Percentiles rank a stretch among this genome's conserved stretches.
Evolutionary conservation across 2,329 filamentous ascomycete genomes (phyloP).

Genomic region (Penicillium thymicola): DNA sequence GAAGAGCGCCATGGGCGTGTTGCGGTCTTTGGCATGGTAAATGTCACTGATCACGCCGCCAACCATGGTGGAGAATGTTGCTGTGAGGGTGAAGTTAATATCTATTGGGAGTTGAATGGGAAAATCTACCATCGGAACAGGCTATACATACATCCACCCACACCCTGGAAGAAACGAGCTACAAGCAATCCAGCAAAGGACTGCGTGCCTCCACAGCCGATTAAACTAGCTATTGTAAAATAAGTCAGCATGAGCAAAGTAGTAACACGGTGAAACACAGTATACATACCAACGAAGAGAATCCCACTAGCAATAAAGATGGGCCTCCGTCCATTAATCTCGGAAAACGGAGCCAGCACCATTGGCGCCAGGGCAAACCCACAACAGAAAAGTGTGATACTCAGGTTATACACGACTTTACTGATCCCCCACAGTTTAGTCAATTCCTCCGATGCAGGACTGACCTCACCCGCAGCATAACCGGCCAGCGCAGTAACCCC

Average conservation of each 20-base stretch:
- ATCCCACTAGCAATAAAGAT: constrained; percentile 74
- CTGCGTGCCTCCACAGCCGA: constrained; percentile 68
- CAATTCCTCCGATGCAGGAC: constrained; percentile 65
- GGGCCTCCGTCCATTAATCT: constrained; percentile 81
- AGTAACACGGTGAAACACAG: background rate
- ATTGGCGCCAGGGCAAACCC: constrained; percentile 84
- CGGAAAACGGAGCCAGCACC: constrained; percentile 81
- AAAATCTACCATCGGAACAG: background rate
- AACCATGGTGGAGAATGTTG: constrained; percentile 78
- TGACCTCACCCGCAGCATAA: constrained; percentile 78
- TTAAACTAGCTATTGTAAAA: constrained; percentile 53
- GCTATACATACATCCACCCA: constrained; percentile 63
- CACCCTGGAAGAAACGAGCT: constrained; percentile 71
- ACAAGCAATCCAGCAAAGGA: constrained; percentile 71
- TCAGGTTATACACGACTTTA: constrained; percentile 63
- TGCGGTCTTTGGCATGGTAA: constrained; percentile 73
- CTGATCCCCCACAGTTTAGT: constrained; percentile 63
- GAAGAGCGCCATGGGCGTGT: constrained; percentile 87
- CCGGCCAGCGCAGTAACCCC: constrained; percentile 73
- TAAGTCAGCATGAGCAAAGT: constrained; percentile 5
- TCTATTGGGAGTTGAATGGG: too few species aligned
- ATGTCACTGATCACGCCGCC: constrained; percentile 89
- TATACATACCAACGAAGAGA: constrained; percentile 57
- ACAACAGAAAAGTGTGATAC: constrained; percentile 76
- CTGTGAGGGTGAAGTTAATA: constrained; percentile 17